phyloP scores from a whole-genome alignment of 352 stramenopile genomes.

The Phytophthora aleatoria region DNA sequence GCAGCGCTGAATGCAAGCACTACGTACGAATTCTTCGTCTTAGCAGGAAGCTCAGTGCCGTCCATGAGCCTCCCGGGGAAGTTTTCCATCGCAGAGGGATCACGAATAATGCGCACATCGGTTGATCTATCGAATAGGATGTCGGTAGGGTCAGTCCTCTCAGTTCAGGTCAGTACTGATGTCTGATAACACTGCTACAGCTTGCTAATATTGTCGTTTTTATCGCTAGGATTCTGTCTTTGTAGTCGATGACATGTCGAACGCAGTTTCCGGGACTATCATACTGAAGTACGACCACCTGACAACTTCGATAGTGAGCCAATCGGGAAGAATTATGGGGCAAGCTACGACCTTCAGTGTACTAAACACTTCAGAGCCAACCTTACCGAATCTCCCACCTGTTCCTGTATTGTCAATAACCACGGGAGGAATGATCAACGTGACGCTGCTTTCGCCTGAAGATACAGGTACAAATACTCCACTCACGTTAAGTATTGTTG shows the following conservation, averaged over 20 bases:
- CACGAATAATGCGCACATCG: conserved; percentile 40
- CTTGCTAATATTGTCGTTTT: neutral
- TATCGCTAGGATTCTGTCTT: conserved; percentile 28
- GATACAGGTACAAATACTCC: conserved; percentile 43
- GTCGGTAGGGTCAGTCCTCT: conserved; percentile 40
- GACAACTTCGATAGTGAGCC: conserved; percentile 32
- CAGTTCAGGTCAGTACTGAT: conserved; percentile 27
- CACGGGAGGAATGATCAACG: conserved; percentile 52
- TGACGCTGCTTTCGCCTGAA: conserved; percentile 33
- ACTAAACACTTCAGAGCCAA: conserved; percentile 39
- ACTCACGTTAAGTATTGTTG: neutral
- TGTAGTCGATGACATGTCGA: conserved; percentile 48
- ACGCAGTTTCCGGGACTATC: conserved; percentile 35
- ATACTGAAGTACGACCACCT: conserved; percentile 34
- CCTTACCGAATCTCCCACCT: conserved; percentile 39
- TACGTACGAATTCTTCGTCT: conserved; percentile 58
- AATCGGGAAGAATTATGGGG: conserved; percentile 33
- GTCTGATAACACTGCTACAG: neutral
- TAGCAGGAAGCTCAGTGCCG: conserved; percentile 41
- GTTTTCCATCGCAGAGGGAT: conserved; percentile 42
- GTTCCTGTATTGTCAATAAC: conserved; percentile 33
- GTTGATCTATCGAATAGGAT: conserved; percentile 43
- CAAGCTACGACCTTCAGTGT: conserved; percentile 35
- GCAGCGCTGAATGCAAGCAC: conserved; percentile 41
- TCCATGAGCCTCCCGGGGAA: conserved; percentile 29